phyloP scores from a whole-genome alignment of 2,329 filamentous ascomycete genomes.

The Decorospora gaudefroyi region DNA sequence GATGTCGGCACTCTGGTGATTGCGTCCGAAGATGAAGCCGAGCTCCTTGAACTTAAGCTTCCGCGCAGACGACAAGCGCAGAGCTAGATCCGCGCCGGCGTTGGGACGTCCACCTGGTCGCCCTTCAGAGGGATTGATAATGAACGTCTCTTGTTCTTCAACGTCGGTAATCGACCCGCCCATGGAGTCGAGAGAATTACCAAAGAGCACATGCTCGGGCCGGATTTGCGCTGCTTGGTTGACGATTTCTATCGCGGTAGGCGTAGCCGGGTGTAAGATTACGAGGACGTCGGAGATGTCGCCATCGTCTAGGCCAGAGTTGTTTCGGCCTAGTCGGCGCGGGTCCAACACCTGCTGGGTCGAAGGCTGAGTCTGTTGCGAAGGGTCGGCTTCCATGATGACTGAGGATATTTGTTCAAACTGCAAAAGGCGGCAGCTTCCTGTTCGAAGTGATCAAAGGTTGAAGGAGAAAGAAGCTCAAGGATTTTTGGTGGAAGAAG shows the following conservation, averaged over 20 bases:
- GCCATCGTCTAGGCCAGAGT: constrained; percentile 79
- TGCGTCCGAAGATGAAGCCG: constrained; percentile 88
- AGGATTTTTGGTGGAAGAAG: background rate
- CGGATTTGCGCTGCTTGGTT: constrained; percentile 55
- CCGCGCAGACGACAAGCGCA: constrained; percentile 71
- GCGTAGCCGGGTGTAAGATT: constrained; percentile 79
- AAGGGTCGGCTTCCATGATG: constrained; percentile 28
- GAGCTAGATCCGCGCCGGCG: constrained; percentile 66
- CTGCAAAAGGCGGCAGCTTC: background rate
- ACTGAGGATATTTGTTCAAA: background rate
- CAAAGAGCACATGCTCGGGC: constrained; percentile 64
- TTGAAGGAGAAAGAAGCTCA: too few relatives aligned
- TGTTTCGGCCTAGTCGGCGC: constrained; percentile 75
- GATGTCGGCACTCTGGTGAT: constrained; percentile 71
- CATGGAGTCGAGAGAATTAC: constrained; percentile 50
- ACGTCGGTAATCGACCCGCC: constrained; percentile 44
- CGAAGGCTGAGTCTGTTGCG: constrained; percentile 61
- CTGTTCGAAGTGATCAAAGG: background rate
- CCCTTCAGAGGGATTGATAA: constrained; percentile 51
- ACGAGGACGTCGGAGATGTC: constrained; percentile 89
- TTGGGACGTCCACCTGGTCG: constrained; percentile 23
- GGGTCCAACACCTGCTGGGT: constrained; percentile 84
- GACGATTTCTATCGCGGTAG: constrained; percentile 73
- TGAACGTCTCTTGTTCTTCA: constrained; percentile 53
- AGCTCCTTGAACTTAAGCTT: constrained; percentile 65